These are phyloP conservation scores for Neurospora sp. DNA, from an alignment of 495 filamentous ascomycete species.

Conservation along the genomic window DNA sequence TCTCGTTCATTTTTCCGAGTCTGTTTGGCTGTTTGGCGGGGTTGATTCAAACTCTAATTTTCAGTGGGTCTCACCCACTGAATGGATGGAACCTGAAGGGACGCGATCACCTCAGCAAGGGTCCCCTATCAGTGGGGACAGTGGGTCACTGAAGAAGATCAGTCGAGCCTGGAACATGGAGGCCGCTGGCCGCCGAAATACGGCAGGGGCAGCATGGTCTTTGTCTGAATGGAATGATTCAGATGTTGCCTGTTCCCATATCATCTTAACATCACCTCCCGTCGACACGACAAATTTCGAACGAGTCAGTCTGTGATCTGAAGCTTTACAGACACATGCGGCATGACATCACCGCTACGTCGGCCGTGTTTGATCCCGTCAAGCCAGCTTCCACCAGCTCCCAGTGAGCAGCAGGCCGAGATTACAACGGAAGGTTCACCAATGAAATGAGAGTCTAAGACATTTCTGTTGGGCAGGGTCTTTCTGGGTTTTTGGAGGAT, in stretches of 20 bases:
- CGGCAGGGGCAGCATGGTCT: not conserved
- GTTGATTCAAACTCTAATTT: not conserved
- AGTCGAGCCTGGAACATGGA: not conserved
- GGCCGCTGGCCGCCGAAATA: not conserved
- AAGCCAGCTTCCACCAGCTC: not conserved
- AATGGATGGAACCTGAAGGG: not conserved
- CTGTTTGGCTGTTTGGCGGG: not conserved
- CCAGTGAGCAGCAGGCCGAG: not conserved
- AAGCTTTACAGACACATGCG: not conserved
- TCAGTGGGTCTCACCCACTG: not conserved
- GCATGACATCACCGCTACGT: not conserved
- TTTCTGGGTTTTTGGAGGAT: not conserved
- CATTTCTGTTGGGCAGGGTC: not conserved
- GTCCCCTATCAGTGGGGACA: not conserved
- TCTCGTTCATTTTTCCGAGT: not conserved
- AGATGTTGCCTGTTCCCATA: not conserved
- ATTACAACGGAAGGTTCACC: not conserved
- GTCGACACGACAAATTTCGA: not conserved
- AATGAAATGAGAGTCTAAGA: not conserved
- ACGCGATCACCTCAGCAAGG: not conserved
- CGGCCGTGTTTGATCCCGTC: not conserved
- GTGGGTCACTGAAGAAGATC: not conserved
- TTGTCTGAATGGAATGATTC: not conserved
- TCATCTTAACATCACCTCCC: not conserved
- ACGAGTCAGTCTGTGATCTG: not conserved